phyloP scores from a whole-genome alignment of 2,329 filamentous ascomycete genomes.

The Trichophyton mentagrophytes region DNA sequence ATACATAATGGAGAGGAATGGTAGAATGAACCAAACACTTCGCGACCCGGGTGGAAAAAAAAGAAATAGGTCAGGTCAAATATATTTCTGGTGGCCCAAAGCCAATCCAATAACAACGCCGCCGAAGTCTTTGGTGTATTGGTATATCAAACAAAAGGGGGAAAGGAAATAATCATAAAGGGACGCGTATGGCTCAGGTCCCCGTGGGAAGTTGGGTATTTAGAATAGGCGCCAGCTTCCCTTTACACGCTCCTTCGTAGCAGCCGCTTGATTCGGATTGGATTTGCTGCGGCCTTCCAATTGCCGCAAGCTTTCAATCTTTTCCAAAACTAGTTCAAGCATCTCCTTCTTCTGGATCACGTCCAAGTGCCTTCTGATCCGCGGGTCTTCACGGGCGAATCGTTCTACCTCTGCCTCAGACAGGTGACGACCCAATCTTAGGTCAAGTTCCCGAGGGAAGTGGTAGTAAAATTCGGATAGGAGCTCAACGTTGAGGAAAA shows the following conservation, averaged over 20 bases:
- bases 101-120: neutral
- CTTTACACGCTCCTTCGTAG: constrained; percentile 27
- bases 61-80: neutral
- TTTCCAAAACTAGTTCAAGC: constrained; percentile 80
- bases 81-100: neutral
- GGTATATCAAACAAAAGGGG: neutral
- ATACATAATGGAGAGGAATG: neutral
- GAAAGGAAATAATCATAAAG: neutral
- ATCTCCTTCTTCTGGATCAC: constrained; percentile 86
- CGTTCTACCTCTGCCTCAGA: constrained; percentile 68
- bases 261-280: constrained; percentile 24
- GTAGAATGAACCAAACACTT: neutral
- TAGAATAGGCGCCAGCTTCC: constrained; percentile 34
- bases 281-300: constrained; percentile 63
- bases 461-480: constrained; percentile 96
- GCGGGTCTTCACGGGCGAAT: constrained; percentile 87
- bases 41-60: neutral
- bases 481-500: constrained; percentile 94
- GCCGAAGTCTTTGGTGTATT: neutral
- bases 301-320: constrained; percentile 83
- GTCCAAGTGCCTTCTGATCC: constrained; percentile 77
- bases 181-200: neutral
- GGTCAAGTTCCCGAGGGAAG: constrained; percentile 84
- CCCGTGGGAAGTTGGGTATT: constrained; percentile 6
- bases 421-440: constrained; percentile 69